phyloP scores from a whole-genome alignment of 108 stramenopile species.

The Seminavis robusta region DNA sequence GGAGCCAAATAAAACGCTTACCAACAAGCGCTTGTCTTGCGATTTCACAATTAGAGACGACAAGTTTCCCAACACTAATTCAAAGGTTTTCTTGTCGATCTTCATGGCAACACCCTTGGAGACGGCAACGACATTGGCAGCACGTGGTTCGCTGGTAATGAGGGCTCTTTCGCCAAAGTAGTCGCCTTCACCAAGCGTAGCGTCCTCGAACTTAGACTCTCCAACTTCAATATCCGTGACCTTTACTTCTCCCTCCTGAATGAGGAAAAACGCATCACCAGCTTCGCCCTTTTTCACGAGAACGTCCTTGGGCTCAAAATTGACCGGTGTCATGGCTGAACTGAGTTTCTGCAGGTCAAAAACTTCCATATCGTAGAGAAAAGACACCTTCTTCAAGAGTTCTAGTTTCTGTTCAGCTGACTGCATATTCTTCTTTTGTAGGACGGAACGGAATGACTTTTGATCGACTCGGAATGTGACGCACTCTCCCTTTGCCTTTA shows the following conservation, averaged over 20 bases:
- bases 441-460: slow-evolving; percentile 73
- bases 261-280: slow-evolving; percentile 87
- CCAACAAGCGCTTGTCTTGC: slow-evolving; percentile 50
- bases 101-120: slow-evolving; percentile 35
- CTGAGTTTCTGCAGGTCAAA: slow-evolving; percentile 56
- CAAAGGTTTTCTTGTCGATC: slow-evolving; percentile 56
- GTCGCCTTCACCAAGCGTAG: slow-evolving; percentile 68
- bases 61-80: slow-evolving; percentile 53
- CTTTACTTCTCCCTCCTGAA: slow-evolving; percentile 71
- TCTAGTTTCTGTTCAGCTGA: slow-evolving; percentile 55
- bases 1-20: slow-evolving; percentile 18
- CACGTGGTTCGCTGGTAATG: slow-evolving; percentile 62
- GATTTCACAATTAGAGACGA: slow-evolving; percentile 25
- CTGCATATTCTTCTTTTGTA: slow-evolving; percentile 67
- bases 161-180: slow-evolving; percentile 89
- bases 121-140: slow-evolving; percentile 69
- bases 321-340: slow-evolving; percentile 67
- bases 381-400: slow-evolving; percentile 65
- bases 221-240: slow-evolving; percentile 57
- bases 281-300: slow-evolving; percentile 88
- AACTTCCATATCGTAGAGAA: slow-evolving; percentile 54
- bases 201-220: slow-evolving; percentile 31
- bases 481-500: slow-evolving; percentile 62
- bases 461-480: slow-evolving; percentile 88
- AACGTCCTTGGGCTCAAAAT: slow-evolving; percentile 67